Conservation (phyloP, 225 moss, liverwort and hornwort species). For the Physcomitrellopsis africana region DNA sequence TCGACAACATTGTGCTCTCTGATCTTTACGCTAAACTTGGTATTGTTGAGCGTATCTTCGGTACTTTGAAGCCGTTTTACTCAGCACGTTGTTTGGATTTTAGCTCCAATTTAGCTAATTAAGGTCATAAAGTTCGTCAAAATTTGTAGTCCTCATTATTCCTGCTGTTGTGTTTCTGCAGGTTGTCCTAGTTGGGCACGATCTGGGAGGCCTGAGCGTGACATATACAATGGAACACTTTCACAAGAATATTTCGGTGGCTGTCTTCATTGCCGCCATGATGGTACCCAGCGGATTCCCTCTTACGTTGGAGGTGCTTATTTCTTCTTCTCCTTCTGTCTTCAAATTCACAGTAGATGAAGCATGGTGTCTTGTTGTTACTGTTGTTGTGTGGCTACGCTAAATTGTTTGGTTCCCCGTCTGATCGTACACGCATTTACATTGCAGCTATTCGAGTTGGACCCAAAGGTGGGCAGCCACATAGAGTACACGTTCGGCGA, state of each 20-base stretch:
- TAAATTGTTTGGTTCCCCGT: too few species aligned
- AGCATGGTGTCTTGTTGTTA: too few species aligned
- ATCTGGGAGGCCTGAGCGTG: conserved; percentile 51
- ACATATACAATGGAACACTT: conserved; percentile 47
- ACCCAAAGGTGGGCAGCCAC: conserved; percentile 41
- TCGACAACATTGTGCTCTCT: too few species aligned
- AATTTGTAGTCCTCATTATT: not conserved
- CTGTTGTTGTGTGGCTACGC: too few species aligned
- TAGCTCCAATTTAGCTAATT: too few species aligned
- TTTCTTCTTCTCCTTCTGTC: too few species aligned
- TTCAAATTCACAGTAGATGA: too few species aligned
- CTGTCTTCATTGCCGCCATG: conserved; percentile 47
- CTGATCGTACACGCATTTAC: too few species aligned
- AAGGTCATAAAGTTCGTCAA: too few species aligned
- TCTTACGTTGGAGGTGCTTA: not conserved
- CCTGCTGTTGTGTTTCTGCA: conserved; percentile 26
- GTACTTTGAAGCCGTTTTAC: too few species aligned
- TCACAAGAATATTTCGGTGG: conserved; percentile 44
- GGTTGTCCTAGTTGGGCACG: conserved; percentile 54
- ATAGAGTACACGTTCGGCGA: conserved; percentile 55
- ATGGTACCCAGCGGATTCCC: conserved; percentile 30
- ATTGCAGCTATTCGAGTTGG: conserved; percentile 52
- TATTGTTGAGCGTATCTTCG: too few species aligned
- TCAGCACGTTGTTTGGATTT: not conserved
- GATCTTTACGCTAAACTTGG: too few species aligned